phyloP scores from a whole-genome alignment of 2,329 filamentous ascomycete species.

The Byssochlamys sp. region DNA sequence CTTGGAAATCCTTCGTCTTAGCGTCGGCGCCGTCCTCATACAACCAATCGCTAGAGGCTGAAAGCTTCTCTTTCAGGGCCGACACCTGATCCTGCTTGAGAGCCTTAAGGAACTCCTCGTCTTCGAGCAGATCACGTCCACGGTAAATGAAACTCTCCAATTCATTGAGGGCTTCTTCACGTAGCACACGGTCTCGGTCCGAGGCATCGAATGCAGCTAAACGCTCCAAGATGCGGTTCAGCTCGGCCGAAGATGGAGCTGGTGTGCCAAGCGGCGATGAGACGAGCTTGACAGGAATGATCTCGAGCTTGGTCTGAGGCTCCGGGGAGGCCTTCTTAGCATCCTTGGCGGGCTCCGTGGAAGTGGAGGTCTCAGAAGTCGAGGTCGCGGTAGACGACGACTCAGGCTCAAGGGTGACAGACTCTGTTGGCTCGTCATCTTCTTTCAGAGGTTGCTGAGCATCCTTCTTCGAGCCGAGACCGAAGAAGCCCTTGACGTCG shows the following conservation, averaged over 20 bases:
- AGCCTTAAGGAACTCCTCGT: constrained; percentile 60
- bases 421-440: constrained; percentile 43
- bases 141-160: constrained; percentile 92
- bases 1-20: constrained; percentile 61
- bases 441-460: constrained; percentile 64
- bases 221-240: constrained; percentile 54
- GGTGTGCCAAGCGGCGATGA: constrained; percentile 38
- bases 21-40: constrained; percentile 76
- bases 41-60: constrained; percentile 74
- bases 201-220: constrained; percentile 78
- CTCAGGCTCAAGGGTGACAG: constrained; percentile 38
- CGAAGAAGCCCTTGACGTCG: constrained; percentile 90
- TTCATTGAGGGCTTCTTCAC: constrained; percentile 82
- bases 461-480: constrained; percentile 83
- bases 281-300: constrained; percentile 43
- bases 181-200: constrained; percentile 63
- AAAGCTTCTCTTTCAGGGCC: constrained; percentile 58
- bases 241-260: constrained; percentile 23
- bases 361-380: constrained; percentile 38
- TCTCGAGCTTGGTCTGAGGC: constrained; percentile 40
- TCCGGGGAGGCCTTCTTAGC: constrained; percentile 28
- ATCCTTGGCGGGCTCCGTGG: constrained; percentile 41
- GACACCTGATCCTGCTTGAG: constrained; percentile 61
- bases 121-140: constrained; percentile 70
- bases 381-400: constrained; percentile 37